Evolutionary conservation across 768 basidiomycete genomes (phyloP), one percentile per base, ranked within the genome.

Genomic region (Fistulinella prunicolor): DNA sequence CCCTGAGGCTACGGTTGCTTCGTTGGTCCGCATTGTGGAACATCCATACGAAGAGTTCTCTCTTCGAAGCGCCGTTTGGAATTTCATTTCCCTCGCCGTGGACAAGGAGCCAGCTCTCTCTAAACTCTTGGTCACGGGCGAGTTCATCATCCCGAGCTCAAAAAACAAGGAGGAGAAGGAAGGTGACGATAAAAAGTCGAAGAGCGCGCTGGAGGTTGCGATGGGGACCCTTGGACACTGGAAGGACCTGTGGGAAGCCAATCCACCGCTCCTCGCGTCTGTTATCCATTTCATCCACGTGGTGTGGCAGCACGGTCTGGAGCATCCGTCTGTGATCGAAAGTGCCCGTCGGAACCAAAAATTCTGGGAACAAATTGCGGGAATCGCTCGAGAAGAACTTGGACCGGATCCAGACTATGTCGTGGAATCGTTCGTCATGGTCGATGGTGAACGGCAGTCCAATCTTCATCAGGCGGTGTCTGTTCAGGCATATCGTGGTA

Each of bases 81-180:
- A 78, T 52, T 86, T 95, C 54, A 83, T 95, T 32, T 70, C 87
- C 0, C 73, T 89, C 16, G 85, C 89, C 1, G 81, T 94, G 13
- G 84, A 89, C 57, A 86, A 85, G 51, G 92, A 94, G 61, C 92
- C 94, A 1, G 91, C 94, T 0, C 73, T 95, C 5, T 83, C 87
- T 2, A 76, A 82, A 45, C 72, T 96, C 22, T 83, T 94, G 49
- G 83, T 94, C 26, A 77, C 82, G 0, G 92, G 91, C 3, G 77
- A 80, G 35, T 85, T 89, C 55, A 77, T 76, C 41, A 67, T 75
- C 4, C 77, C 80, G 3, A 59, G 50, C 30, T 54, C 66, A 45
- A 78, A 75, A 57, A 73, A 70, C 9, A 73, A 70, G 50, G 69
- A 62, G 8, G 41, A 48, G 37, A 49, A 50, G 21, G 20, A 26